Evolutionary conservation across 2,329 filamentous ascomycete species (phyloP), one percentile per base, ranked within the genome.

Genomic region (Dothidotthia symphoricarpi): DNA sequence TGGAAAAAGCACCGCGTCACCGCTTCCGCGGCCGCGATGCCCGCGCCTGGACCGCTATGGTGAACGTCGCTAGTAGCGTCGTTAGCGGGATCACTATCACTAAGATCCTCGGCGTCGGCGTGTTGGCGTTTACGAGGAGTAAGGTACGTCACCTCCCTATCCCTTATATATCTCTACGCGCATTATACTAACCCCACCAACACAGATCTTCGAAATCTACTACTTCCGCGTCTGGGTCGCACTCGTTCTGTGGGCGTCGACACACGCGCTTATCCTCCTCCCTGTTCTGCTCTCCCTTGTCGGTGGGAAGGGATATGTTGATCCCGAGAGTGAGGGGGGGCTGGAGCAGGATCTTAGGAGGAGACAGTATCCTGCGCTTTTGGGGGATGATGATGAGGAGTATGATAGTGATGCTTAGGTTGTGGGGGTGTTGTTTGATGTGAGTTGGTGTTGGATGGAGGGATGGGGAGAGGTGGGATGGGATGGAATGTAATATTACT

Each of bases 151-250:
- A 14, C 14, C 13, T 29, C 22, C 22, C 24, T 19, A 14, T 6
- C 19, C 3, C 9, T 26, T 12, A 13, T 31, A 22, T 28, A 11
- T 16, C 26, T 15, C 6, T 3, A 24, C 5, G 4, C 17, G 13
- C 17, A 7, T n/a, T n/a, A 15, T 19, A 19, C 14, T 31, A 16
- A 22, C 13, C n/a, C 25, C 11, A 19, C 17, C 14, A n/a, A 27
- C 7, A n/a, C 38, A 66, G 79, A 98, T 98, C 61, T 98, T 98
- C 58, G 94, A 98, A 72, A 88, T 98, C 41, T 98, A 98, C 71
- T 98, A 98, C 69, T 98, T 98, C 76, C 80, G 93, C 28, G 86
- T 98, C 28, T 98, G 93, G 93, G 73, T 96, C 13, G 85, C 90
- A 6, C 78, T 98, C 37, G 90, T 98, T 9, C 66, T 94, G 8